Evolutionary conservation across 2,329 filamentous ascomycete genomes (phyloP), one percentile per base, ranked within the genome.

Genomic region (Apiospora rasikravindrae): DNA sequence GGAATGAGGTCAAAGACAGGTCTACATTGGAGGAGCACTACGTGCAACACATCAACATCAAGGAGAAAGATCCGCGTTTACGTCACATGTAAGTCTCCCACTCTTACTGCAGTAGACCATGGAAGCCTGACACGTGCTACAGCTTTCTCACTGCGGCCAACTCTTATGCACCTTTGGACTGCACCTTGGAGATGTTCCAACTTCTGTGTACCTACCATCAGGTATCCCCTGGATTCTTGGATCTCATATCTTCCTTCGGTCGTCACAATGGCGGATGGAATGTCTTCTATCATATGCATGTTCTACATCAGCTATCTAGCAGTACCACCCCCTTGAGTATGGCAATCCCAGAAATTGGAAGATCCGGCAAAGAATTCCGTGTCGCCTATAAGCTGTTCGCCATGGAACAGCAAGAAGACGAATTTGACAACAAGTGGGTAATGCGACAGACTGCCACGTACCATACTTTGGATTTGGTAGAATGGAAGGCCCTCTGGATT

Each of bases 391-490:
- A 33, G 14, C 53, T 61, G 2, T 61, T 22, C 33, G 53, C 53
- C 8, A 61, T 61, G 53, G 53, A 61, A 2, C 53, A 33, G 11
- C 53, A 61, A 8, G 53, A 61, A 11, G 5, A 4, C 2, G 26
- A 61, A 16, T 14, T 10, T 22, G 4, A 16, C 11, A 29, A 22
- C 5, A 45, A 26, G n/a, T 67, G 66, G 66, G 40, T 45, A 4
- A 44, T 45, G n/a, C 40, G 66, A 19, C 66, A 67, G 44, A 67
- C 66, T 24, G 66, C 66, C 4, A 45, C 26, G 19, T 67, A 83
- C 71, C 82, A 85, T 70, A 79, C 78, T 0, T 83, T 84, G 67
- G 84, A 86, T 73, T 19, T 82, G 0, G 72, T 78, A 22, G 80
- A 74, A 29, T 78, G 79, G 2, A 74, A 75, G 42, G 69, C 79